Evolutionary conservation across 495 filamentous ascomycete genomes (phyloP).

Genomic region (Aspergillus nidulans): DNA sequence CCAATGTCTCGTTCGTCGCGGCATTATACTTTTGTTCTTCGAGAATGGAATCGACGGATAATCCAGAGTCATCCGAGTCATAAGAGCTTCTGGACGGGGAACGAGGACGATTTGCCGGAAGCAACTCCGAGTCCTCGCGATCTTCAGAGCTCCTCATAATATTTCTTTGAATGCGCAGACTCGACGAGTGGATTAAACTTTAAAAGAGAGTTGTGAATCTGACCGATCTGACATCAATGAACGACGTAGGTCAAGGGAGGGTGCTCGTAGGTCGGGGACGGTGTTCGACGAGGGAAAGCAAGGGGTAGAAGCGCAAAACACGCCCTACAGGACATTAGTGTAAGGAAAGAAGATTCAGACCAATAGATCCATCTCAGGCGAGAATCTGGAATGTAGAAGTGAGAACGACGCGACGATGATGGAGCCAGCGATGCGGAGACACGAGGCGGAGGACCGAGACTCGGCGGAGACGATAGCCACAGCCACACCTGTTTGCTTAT

Average conservation of each 20-base stretch:
- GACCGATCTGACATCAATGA: background rate
- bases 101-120: constrained; percentile 24
- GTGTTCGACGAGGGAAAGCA: background rate
- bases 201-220: background rate
- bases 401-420: background rate
- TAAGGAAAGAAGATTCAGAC: background rate
- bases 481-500: background rate
- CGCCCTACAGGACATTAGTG: background rate
- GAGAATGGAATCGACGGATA: constrained; percentile 36
- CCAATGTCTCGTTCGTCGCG: constrained; percentile 7
- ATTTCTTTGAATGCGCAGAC: constrained; percentile 3
- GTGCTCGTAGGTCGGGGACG: background rate
- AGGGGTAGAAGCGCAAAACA: background rate
- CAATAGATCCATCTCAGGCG: background rate
- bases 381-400: background rate
- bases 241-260: background rate
- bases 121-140: constrained; percentile 24
- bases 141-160: constrained; percentile 33
- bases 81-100: constrained; percentile 28
- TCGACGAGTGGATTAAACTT: background rate
- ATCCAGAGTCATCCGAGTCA: constrained; percentile 34
- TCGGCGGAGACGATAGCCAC: background rate
- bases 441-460: constrained; percentile 1
- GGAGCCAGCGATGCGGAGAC: background rate
- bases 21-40: constrained; percentile 23